These are phyloP conservation scores for Metarhizium anisopliae DNA, from an alignment of 2,329 filamentous ascomycete species.

Conservation along the genomic window DNA sequence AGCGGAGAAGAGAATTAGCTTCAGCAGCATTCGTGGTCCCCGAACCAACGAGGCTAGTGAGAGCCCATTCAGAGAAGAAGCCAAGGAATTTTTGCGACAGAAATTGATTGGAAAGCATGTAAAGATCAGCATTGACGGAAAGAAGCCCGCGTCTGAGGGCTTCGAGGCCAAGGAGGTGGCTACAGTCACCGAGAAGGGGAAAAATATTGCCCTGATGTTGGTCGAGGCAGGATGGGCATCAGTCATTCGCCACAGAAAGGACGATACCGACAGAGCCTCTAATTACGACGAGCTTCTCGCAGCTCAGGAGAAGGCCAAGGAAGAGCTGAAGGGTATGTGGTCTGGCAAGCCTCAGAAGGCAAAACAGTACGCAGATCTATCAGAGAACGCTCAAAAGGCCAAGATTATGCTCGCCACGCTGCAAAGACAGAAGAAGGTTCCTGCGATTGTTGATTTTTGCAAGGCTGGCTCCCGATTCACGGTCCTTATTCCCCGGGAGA, in stretches of 20 bases:
- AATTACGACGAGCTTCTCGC: slow-evolving; percentile 86
- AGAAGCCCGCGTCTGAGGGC: slow-evolving; percentile 78
- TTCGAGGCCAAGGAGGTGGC: slow-evolving; percentile 94
- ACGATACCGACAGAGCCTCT: slow-evolving; percentile 86
- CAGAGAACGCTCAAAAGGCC: slow-evolving; percentile 86
- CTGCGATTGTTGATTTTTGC: slow-evolving; percentile 92
- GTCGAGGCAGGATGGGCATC: slow-evolving; percentile 92
- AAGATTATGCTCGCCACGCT: slow-evolving; percentile 86
- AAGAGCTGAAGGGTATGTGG: slow-evolving; percentile 91
- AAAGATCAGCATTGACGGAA: slow-evolving; percentile 79
- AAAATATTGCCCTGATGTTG: slow-evolving; percentile 74
- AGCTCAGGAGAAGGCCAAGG: slow-evolving; percentile 74
- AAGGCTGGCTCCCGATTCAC: slow-evolving; percentile 96
- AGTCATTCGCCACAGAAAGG: slow-evolving; percentile 88
- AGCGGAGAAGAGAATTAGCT: slow-evolving; percentile 77
- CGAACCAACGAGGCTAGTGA: slow-evolving; percentile 81
- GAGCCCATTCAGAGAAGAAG: slow-evolving; percentile 80
- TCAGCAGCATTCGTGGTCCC: slow-evolving; percentile 92
- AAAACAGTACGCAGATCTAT: slow-evolving; percentile 80
- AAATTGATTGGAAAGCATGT: slow-evolving; percentile 94
- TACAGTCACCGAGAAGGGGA: slow-evolving; percentile 72
- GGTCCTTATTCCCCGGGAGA: slow-evolving; percentile 82
- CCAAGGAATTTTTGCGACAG: slow-evolving; percentile 93
- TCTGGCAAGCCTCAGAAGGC: slow-evolving; percentile 76
- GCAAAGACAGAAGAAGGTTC: slow-evolving; percentile 84